These are phyloP conservation scores for Neofusicoccum ribis DNA, from an alignment of 2,329 filamentous ascomycete species.

Conservation along the genomic window DNA sequence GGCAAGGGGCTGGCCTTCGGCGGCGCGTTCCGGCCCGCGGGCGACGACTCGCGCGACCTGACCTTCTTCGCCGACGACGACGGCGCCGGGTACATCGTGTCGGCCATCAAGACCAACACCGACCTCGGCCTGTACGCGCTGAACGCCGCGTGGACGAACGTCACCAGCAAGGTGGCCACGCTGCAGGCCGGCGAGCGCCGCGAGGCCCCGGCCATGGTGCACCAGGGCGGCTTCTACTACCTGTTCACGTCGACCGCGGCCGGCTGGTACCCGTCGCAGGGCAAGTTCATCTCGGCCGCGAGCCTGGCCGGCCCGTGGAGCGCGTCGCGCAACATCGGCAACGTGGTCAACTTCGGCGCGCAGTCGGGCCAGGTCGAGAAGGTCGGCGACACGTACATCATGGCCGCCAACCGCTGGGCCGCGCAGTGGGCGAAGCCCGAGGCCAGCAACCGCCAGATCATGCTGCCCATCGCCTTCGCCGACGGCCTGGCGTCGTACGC, in stretches of 20 bases:
- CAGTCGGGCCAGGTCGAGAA: conserved; percentile 24
- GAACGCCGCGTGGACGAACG: conserved; percentile 22
- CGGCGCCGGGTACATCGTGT: conserved; percentile 22
- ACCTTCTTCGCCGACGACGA: conserved; percentile 25
- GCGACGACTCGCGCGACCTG: conserved; percentile 26
- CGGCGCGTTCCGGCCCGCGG: conserved; percentile 22
- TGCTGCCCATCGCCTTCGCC: conserved; percentile 22
- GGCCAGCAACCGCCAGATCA: conserved; percentile 22
- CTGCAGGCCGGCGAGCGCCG: conserved; percentile 22
- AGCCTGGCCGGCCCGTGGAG: conserved; percentile 17
- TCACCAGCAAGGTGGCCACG: conserved; percentile 21
- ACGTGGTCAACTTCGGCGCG: conserved; percentile 23
- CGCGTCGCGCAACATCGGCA: conserved; percentile 21
- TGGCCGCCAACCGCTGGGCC: conserved; percentile 24
- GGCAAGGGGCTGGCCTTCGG: conserved; percentile 23
- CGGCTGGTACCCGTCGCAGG: conserved; percentile 25
- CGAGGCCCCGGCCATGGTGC: conserved; percentile 25
- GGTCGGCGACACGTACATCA: conserved; percentile 16
- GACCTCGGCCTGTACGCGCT: conserved; percentile 27
- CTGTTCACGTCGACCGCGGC: conserved; percentile 25
- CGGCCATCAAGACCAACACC: conserved; percentile 25
- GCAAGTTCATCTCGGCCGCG: conserved; percentile 7
- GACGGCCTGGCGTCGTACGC: conserved; percentile 23
- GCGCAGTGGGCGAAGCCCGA: conserved; percentile 24
- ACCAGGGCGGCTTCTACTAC: conserved; percentile 22